These are phyloP conservation scores for Aspergillus piperis DNA, from an alignment of 2,329 filamentous ascomycete genomes.

Conservation along the genomic window DNA sequence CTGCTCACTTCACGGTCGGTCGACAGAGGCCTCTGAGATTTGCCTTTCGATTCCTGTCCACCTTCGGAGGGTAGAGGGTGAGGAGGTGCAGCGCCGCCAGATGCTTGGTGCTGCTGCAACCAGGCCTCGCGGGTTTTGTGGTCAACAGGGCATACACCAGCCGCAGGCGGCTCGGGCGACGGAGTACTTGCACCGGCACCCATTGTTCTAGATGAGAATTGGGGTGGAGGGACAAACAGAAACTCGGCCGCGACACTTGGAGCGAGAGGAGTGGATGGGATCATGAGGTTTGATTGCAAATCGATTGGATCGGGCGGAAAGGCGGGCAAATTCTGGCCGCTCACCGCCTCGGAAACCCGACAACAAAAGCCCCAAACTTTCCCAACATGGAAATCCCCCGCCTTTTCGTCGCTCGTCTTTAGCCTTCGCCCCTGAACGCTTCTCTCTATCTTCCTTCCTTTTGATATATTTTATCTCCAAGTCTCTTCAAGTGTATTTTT, in stretches of 20 bases:
- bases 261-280: constrained; percentile 19
- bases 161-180: constrained; percentile 24
- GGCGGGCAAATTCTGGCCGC: constrained; percentile 18
- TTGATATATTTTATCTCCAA: not conserved
- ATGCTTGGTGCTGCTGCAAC: constrained; percentile 60
- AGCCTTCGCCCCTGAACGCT: not conserved
- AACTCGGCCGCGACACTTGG: not conserved
- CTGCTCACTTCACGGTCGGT: constrained; percentile 73
- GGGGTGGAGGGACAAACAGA: not conserved
- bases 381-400: constrained; percentile 20
- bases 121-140: constrained; percentile 85
- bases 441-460: not conserved
- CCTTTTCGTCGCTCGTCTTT: not conserved
- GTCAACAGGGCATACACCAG: constrained; percentile 77
- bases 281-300: constrained; percentile 16
- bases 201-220: constrained; percentile 25
- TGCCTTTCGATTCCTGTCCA: constrained; percentile 26
- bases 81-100: constrained; percentile 33
- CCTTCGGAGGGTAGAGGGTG: constrained; percentile 34
- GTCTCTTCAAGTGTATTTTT: not conserved
- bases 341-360: constrained; percentile 10
- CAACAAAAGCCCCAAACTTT: constrained; percentile 14
- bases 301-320: not conserved
- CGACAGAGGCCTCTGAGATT: constrained; percentile 54
- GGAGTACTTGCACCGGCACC: constrained; percentile 42